Conservation (phyloP, 805 yeast genomes). For the Lipomyces sp. region DNA sequence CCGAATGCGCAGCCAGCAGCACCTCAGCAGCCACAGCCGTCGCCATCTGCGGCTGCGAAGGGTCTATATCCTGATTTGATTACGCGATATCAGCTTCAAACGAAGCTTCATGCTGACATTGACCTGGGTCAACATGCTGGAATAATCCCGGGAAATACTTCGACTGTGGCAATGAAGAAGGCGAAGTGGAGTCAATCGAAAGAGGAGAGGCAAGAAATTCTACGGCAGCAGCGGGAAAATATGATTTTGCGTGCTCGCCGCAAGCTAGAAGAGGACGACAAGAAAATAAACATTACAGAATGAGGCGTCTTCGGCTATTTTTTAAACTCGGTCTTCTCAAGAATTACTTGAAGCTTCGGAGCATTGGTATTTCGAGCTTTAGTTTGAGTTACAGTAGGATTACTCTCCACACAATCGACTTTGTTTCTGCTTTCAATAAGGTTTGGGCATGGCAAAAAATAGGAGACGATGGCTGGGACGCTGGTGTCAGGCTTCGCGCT, state of each 20-base stretch:
- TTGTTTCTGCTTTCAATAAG: background rate
- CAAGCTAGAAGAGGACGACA: constrained; percentile 49
- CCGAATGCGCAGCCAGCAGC: constrained; percentile 15
- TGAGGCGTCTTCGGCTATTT: background rate
- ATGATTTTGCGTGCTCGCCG: constrained; percentile 67
- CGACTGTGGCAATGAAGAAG: constrained; percentile 24
- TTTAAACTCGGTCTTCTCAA: too few species aligned
- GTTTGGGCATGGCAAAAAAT: background rate
- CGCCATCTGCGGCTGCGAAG: constrained; percentile 33
- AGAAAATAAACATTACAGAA: constrained; percentile 3
- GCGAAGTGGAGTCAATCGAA: constrained; percentile 52
- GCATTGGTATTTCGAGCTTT: background rate
- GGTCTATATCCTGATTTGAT: constrained; percentile 27
- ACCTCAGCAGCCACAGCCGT: constrained; percentile 1
- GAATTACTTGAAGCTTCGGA: background rate
- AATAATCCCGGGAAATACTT: background rate
- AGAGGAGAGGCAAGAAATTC: constrained; percentile 51
- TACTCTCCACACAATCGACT: background rate
- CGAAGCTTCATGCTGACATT: constrained; percentile 17
- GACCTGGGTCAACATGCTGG: background rate
- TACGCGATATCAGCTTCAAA: constrained; percentile 29
- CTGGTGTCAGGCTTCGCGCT: background rate
- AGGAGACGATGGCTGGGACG: background rate
- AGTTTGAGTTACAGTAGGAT: background rate
- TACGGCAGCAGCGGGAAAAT: constrained; percentile 57